These are phyloP conservation scores for Fusarium euwallaceae DNA, from an alignment of 2,329 filamentous ascomycete species.

Conservation along the genomic window DNA sequence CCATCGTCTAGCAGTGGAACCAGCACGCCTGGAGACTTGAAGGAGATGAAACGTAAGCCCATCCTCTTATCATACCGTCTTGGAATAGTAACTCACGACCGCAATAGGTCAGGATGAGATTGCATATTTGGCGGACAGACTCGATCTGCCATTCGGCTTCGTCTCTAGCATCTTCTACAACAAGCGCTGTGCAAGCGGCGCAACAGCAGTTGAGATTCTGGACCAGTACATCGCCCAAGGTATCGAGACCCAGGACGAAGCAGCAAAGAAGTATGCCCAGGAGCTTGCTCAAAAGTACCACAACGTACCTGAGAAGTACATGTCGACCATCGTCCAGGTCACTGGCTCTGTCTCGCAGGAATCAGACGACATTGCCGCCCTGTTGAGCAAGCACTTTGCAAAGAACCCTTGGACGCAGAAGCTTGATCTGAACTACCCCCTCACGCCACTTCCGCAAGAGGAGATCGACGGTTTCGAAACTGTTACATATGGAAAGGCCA, in stretches of 20 bases:
- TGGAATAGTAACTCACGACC: background rate
- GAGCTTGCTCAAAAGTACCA: constrained; percentile 55
- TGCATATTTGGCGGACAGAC: constrained; percentile 58
- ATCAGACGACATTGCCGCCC: constrained; percentile 56
- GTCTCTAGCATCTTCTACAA: constrained; percentile 57
- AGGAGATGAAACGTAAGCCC: constrained; percentile 49
- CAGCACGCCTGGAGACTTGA: constrained; percentile 35
- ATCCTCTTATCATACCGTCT: background rate
- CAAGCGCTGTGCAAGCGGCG: constrained; percentile 54
- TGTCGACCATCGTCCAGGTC: constrained; percentile 58
- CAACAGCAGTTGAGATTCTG: constrained; percentile 58
- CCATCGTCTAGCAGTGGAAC: constrained; percentile 32
- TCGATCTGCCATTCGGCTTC: constrained; percentile 57
- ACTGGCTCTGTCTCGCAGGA: constrained; percentile 52
- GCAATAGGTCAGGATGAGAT: constrained; percentile 56
- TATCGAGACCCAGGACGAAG: constrained; percentile 49
- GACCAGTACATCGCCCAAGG: constrained; percentile 58
- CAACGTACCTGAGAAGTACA: constrained; percentile 59
- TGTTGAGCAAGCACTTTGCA: constrained; percentile 58
- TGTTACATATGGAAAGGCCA: constrained; percentile 27
- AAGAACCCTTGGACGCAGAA: constrained; percentile 54
- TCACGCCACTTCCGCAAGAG: constrained; percentile 53
- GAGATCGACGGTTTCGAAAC: constrained; percentile 49
- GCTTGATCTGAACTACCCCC: constrained; percentile 55
- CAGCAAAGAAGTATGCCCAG: constrained; percentile 47